Evolutionary conservation across 176 grass and related monocot species (phyloP), one percentile per base, ranked within the genome.

Genomic region (Oryza nivara): DNA sequence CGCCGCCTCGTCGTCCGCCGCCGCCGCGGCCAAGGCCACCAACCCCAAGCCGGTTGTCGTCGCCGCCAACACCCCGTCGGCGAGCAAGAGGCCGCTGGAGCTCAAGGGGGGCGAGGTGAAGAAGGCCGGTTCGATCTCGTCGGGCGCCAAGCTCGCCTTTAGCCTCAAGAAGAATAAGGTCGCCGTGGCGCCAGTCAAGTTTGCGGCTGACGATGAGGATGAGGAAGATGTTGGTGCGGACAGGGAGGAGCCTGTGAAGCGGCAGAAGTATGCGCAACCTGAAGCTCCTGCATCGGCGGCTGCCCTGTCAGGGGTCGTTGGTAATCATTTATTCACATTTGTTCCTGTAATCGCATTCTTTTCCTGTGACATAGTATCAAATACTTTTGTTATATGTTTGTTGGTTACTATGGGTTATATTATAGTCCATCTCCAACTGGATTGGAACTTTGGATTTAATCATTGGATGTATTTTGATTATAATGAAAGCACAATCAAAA

Each of bases 101-200:
- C 20, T 73, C 36, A 88, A 85, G 60, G 47, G 60, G 10, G 65
- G 12, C 30, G 80, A 91, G 82, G 72, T 82, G 11, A 95, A 92
- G 91, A 99, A 99, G 85, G 68, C 41, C 0, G 68, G 16, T 3
- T 22, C 82, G 0, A 28, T 87, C 3, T 22, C 46, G 11, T 82
- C 89, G 2, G 79, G 77, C 11, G 84, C 91, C 11, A 99, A 96
- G 88, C 89, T 99, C 48, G 96, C 93, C 71, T 99, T 99, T 26
- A 94, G 93, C 73, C 89, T 99, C 28, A 99, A 99, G 84, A 99
- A 98, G 89, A 86, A 90, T 38, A 99, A 96, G 79, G 86, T 96
- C 20, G 75, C 85, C 0, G 45, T 86, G 11, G 45, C 75, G 0
- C 87, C 91, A 32, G 88, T 94, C 4, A 90, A 80, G 74, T 95